Evolutionary conservation across 2,329 filamentous ascomycete species (phyloP).

Genomic region (Leptographium galeiforme): DNA sequence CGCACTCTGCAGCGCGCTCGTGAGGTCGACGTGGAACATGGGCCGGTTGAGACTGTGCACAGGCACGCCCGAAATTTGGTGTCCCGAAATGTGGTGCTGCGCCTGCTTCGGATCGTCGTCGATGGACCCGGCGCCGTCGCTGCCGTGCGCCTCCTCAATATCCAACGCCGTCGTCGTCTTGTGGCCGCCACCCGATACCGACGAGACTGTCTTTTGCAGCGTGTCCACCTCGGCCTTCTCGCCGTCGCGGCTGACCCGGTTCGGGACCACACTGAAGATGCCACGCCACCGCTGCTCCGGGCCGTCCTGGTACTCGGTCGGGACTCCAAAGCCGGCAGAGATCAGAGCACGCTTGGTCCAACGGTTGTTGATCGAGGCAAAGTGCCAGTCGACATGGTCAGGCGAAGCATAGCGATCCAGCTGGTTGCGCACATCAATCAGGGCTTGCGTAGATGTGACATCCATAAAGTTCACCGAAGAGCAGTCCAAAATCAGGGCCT

Average conservation of each 20-base stretch:
- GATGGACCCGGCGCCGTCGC: background rate
- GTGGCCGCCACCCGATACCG: constrained; percentile 4
- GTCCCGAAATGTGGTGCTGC: background rate
- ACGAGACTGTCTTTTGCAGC: constrained; percentile 5
- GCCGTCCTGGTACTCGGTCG: constrained; percentile 38
- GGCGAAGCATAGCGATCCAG: constrained; percentile 39
- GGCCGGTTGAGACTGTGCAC: constrained; percentile 81
- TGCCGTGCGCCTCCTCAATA: constrained; percentile 14
- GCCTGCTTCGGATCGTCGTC: constrained; percentile 24
- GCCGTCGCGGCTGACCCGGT: constrained; percentile 51
- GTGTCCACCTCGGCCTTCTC: constrained; percentile 48
- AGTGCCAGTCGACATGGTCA: constrained; percentile 35
- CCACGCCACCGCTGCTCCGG: constrained; percentile 67
- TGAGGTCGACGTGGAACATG: constrained; percentile 87
- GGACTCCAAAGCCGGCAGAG: constrained; percentile 44
- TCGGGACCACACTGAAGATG: constrained; percentile 86
- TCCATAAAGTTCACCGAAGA: constrained; percentile 43
- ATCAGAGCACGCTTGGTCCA: constrained; percentile 45
- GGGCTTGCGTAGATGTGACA: constrained; percentile 41
- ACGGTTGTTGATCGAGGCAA: constrained; percentile 39
- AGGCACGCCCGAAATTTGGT: constrained; percentile 32
- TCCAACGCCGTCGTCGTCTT: constrained; percentile 9
- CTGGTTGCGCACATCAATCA: constrained; percentile 40
- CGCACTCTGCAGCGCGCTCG: constrained; percentile 76
- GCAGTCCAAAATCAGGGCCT: constrained; percentile 44